Evolutionary conservation across 2,329 filamentous ascomycete species (phyloP).

Genomic region (Shiraia bambusicola): DNA sequence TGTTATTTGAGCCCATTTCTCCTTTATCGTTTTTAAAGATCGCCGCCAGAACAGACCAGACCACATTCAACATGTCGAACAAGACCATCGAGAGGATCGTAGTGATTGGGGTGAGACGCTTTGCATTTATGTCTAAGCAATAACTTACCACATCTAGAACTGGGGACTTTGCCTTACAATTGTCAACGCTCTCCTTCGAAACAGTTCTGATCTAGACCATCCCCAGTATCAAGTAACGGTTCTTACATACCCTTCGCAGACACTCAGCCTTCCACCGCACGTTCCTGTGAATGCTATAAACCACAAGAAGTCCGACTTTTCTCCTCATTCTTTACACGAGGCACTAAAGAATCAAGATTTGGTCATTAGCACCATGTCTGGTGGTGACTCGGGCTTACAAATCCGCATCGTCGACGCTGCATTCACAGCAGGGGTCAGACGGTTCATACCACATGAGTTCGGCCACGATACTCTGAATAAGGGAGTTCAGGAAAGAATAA

Average conservation of each 20-base stretch:
- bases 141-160: conserved; percentile 23
- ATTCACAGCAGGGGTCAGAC: conserved; percentile 42
- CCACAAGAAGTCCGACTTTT: conserved; percentile 34
- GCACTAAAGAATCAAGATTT: conserved; percentile 43
- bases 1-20: neutral
- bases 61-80: neutral
- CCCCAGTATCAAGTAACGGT: conserved; percentile 20
- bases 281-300: conserved; percentile 10
- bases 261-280: conserved; percentile 19
- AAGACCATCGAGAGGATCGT: conserved; percentile 27
- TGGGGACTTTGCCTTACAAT: conserved; percentile 27
- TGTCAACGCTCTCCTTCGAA: conserved; percentile 21
- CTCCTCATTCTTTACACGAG: conserved; percentile 27
- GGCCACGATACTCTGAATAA: conserved; percentile 40
- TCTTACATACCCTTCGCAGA: conserved; percentile 29
- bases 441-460: conserved; percentile 49
- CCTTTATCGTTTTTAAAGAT: neutral
- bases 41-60: neutral
- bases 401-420: conserved; percentile 44
- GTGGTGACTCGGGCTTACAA: conserved; percentile 29
- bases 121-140: neutral
- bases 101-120: conserved; percentile 27
- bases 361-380: conserved; percentile 37
- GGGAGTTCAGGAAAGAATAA: conserved; percentile 31
- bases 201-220: neutral